Conservation (phyloP, 1,284 basidiomycete genomes). For the Earliella scabrosa region DNA sequence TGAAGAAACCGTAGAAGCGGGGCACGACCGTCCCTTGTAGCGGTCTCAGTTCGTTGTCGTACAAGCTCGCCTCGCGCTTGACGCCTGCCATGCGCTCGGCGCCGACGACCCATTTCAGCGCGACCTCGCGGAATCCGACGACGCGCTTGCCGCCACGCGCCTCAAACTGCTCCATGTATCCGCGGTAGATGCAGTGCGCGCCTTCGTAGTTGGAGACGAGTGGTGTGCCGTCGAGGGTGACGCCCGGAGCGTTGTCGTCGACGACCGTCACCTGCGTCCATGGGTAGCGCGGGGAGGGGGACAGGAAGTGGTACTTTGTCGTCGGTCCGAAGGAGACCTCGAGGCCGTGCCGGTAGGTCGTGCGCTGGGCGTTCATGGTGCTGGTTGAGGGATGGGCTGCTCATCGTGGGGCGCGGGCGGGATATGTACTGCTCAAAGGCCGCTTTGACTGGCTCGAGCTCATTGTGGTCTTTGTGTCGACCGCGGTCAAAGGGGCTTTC, state of each 20-base stretch:
- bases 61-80: constrained; percentile 10
- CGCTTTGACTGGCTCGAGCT: not conserved
- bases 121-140: constrained; percentile 6
- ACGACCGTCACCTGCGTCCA: constrained; percentile 10
- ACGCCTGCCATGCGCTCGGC: constrained; percentile 4
- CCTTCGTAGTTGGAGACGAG: constrained; percentile 13
- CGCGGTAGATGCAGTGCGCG: constrained; percentile 16
- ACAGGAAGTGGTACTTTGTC: constrained; percentile 4
- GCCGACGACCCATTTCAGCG: constrained; percentile 19
- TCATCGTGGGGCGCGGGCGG: not conserved
- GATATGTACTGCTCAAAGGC: not conserved
- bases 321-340: constrained; percentile 2
- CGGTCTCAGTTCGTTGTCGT: constrained; percentile 8
- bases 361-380: not conserved
- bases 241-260: not conserved
- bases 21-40: constrained; percentile 15
- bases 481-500: not conserved
- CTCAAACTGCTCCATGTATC: constrained; percentile 8
- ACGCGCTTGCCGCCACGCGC: not conserved
- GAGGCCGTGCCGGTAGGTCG: not conserved
- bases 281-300: constrained; percentile 1
- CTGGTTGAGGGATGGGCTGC: not conserved
- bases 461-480: not conserved
- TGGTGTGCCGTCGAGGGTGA: constrained; percentile 5
- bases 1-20: constrained; percentile 15